These are phyloP conservation scores for Didymosphaeria variabile DNA, from an alignment of 2,329 filamentous ascomycete species.

Conservation along the genomic window DNA sequence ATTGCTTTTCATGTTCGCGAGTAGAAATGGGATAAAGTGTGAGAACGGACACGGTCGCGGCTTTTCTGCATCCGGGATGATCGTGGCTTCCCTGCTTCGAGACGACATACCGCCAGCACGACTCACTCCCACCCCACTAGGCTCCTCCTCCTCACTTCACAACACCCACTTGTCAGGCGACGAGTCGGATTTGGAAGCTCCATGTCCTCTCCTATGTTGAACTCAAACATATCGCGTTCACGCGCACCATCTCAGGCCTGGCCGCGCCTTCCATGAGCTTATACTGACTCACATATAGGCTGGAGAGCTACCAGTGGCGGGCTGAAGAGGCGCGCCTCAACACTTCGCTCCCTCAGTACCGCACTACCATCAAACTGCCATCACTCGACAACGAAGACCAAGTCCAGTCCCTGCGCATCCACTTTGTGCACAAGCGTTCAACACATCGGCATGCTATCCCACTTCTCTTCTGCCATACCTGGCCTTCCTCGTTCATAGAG, in stretches of 20 bases:
- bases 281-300: conserved; percentile 56
- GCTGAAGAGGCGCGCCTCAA: conserved; percentile 68
- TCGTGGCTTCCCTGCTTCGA: conserved; percentile 2
- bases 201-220: not conserved
- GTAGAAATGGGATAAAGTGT: not conserved
- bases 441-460: conserved; percentile 65
- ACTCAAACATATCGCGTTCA: not conserved
- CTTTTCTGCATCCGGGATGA: not conserved
- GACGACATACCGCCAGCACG: not conserved
- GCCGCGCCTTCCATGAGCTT: conserved; percentile 11
- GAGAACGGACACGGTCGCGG: not conserved
- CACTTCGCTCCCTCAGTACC: conserved; percentile 68
- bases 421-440: conserved; percentile 71
- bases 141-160: not conserved
- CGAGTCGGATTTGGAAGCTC: not conserved
- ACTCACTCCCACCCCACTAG: not conserved
- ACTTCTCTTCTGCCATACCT: conserved; percentile 71
- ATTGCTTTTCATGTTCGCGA: no score
- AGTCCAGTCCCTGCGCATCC: conserved; percentile 61
- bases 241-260: not conserved
- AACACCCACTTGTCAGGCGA: not conserved
- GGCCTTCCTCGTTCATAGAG: conserved; percentile 71
- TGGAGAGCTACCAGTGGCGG: conserved; percentile 73
- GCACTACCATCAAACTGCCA: conserved; percentile 61
- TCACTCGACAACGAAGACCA: conserved; percentile 10